phyloP scores from a whole-genome alignment of 2,329 filamentous ascomycete species.

The Fusarium nelsonii region DNA sequence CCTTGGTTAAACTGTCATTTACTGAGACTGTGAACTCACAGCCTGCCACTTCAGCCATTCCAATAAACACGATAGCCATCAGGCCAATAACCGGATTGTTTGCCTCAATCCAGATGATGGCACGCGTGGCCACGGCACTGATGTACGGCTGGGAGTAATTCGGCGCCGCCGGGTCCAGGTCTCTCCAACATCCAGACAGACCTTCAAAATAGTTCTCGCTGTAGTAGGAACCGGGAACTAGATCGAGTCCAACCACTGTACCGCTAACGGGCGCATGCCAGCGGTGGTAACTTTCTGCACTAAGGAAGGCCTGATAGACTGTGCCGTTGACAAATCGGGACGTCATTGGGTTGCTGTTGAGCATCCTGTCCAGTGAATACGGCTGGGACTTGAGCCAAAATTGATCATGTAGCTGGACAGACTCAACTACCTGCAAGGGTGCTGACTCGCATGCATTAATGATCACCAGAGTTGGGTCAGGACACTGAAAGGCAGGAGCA shows the following conservation, averaged over 20 bases:
- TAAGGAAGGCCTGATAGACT: conserved; percentile 76
- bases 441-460: conserved; percentile 61
- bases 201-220: conserved; percentile 13
- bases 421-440: conserved; percentile 60
- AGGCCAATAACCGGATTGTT: neutral
- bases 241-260: conserved; percentile 53
- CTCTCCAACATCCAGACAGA: neutral
- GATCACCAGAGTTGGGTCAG: conserved; percentile 12
- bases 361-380: conserved; percentile 71
- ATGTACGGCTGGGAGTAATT: conserved; percentile 8
- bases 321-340: conserved; percentile 69
- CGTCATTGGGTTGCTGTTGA: conserved; percentile 62
- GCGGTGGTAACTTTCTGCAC: conserved; percentile 73
- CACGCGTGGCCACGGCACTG: conserved; percentile 13
- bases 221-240: conserved; percentile 2
- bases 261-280: conserved; percentile 75
- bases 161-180: conserved; percentile 8
- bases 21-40: conserved; percentile 1
- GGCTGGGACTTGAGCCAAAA: conserved; percentile 77
- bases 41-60: conserved; percentile 5
- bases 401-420: conserved; percentile 64
- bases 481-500: neutral
- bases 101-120: conserved; percentile 11
- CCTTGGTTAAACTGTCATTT: neutral
- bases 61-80: conserved; percentile 8